Base-by-base conservation (phyloP, 2,329 filamentous ascomycete genomes). In the Chrysosporium queenslandicum region DNA sequence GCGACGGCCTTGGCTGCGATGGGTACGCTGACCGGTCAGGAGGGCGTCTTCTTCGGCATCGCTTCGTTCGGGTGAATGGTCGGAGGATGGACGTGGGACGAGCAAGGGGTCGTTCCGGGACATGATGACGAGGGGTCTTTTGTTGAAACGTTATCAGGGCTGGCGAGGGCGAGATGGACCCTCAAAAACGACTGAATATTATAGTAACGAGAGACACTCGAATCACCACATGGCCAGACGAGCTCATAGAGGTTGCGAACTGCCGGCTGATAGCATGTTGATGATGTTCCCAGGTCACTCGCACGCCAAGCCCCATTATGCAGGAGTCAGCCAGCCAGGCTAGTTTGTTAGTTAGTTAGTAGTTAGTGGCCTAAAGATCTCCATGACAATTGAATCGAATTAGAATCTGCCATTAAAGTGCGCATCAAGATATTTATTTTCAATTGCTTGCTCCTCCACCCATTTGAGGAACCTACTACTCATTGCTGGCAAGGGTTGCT, bases 21-120 rank as follows among this genome's bases (percentile, higher is more conserved):
- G 58, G 4, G 61, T 64, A n/a, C 63, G 66, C 61, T 81, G 67
- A 58, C 82, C 76, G 34, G 81, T 78, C 53, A 83, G 68, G 55
- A 85, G 70, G 39, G 78, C 77, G 61, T 84, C 78, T 67, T 82
- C 80, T 66, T 82, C 80, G 58, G 78, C 77, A 43, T 76, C 74
- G 58, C 76, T 74, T 57, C 71, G 72, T 45, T 79, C 73, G 55
- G 77, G 75, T 29, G 77, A 78, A 55, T 70, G 69, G 50, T 79
- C 75, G 23, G 78, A 82, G 41, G 77, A 78, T 20, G 75, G 73
- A 55, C 80, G 76, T 41, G 16, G 43, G 52, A 74, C 71, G 50
- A 81, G 68, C 25, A 81, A 73, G 48, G 78, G 76, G 60, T 78
- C 72, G 52, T 77, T 69, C 58, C 68, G 63, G 53, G 67, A 54